Evolutionary conservation across 352 stramenopile species (phyloP), one percentile per base, ranked within the genome.

Genomic region (Phytopythium sindhum): DNA sequence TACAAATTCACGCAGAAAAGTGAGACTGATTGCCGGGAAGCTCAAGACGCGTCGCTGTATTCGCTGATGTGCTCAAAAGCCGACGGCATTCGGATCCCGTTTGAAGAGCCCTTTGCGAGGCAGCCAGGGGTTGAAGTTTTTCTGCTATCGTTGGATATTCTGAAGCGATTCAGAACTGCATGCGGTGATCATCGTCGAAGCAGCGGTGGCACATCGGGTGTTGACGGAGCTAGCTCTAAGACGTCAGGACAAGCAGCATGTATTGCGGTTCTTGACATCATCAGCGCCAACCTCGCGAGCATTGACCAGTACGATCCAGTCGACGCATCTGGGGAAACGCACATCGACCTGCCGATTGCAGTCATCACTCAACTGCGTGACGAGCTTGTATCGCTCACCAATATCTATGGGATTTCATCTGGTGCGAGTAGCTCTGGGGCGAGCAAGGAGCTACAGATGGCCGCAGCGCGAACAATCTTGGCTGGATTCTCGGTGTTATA

Each of bases 21-120:
- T n/a, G 42, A 61, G 21, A 61, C 15, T 5, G n/a, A 28, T 53
- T 28, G 19, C 4, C 56, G 56, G 15, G 41, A 53, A 51, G 41
- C 56, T 29, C 56, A 52, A 53, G 56, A 61, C 26, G 41, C 56
- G 24, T 50, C 56, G 21, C 28, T 61, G 24, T 52, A 61, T 33
- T 61, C 56, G 26, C 21, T 42, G 21, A 28, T 53, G 56, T 37
- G 37, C 29, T 23, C 41, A 12, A 51, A 44, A 39, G 3, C 33
- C 14, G 39, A 39, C 37, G 41, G 53, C 26, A 42, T 39, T 15
- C 47, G 7, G 31, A 48, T 79, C 55, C 66, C 66, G 12, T 94
- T 96, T 65, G 85, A 96, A 64, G 82, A 91, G 42, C 81, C 87
- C 0, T 96, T 90, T 64, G 88, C 73, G 37, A 73, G 84, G 0